Percentiles rank a stretch among this genome's conserved stretches.
Evolutionary conservation across 768 basidiomycete genomes (phyloP).

Genomic region (Tubosaeta sp.): DNA sequence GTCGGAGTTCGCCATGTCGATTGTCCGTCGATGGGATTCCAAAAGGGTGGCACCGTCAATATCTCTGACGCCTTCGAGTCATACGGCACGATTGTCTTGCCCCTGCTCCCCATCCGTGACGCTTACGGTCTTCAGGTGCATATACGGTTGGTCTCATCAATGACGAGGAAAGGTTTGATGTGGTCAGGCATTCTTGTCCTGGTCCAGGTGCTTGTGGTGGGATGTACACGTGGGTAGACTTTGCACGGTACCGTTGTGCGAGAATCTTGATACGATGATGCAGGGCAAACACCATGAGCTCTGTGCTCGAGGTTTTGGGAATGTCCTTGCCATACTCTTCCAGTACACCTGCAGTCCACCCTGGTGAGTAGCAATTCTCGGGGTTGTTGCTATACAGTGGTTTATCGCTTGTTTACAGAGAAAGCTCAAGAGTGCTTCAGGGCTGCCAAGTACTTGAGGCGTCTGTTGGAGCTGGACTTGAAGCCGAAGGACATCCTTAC

Average conservation of each 20-base stretch:
- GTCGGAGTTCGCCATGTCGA: slow-evolving; percentile 72
- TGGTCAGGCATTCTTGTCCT: slow-evolving; percentile 82
- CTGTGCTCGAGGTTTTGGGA: slow-evolving; percentile 77
- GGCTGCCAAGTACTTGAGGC: slow-evolving; percentile 73
- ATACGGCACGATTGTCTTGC: slow-evolving; percentile 46
- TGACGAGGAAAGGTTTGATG: slow-evolving; percentile 79
- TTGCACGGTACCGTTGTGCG: not conserved
- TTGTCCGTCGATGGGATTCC: slow-evolving; percentile 72
- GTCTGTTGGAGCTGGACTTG: slow-evolving; percentile 69
- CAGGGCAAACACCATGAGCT: slow-evolving; percentile 86
- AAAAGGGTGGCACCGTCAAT: slow-evolving; percentile 80
- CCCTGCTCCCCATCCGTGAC: not conserved
- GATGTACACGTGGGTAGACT: slow-evolving; percentile 67
- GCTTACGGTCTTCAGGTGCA: slow-evolving; percentile 48
- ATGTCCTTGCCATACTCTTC: slow-evolving; percentile 80
- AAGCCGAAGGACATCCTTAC: slow-evolving; percentile 80
- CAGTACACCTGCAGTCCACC: slow-evolving; percentile 69
- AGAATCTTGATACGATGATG: not conserved
- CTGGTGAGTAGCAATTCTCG: slow-evolving; percentile 39
- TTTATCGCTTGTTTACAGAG: slow-evolving; percentile 36
- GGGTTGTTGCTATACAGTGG: not conserved
- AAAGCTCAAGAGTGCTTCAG: slow-evolving; percentile 80
- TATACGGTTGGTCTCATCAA: slow-evolving; percentile 71
- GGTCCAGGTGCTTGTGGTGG: slow-evolving; percentile 83
- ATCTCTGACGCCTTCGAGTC: slow-evolving; percentile 85